Evolutionary conservation across 371 early-diverging fungal genomes (phyloP).

Genomic region (Mortierella sp.): DNA sequence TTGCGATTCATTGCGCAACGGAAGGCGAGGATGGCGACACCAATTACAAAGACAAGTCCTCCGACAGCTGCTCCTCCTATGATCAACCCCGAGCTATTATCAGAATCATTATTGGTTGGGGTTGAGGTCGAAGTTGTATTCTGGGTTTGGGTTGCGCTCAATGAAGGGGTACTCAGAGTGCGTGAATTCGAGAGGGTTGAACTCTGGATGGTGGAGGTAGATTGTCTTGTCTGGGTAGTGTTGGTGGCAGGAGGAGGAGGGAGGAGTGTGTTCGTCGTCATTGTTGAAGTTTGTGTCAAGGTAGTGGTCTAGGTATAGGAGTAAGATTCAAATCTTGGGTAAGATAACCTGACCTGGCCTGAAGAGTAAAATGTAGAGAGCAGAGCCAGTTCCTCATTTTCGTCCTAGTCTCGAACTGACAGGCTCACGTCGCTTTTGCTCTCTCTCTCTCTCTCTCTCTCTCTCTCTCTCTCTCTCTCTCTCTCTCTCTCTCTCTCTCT

Average conservation of each 20-base stretch:
- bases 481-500: no score
- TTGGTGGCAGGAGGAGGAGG: neutral
- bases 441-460: no score
- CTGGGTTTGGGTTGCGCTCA: constrained; percentile 1
- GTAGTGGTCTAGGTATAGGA: neutral
- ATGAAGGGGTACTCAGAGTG: neutral
- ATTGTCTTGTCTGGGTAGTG: neutral
- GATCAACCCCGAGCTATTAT: neutral
- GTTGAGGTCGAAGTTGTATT: neutral
- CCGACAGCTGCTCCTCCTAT: constrained; percentile 31
- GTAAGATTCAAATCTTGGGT: no score
- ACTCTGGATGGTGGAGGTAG: neutral
- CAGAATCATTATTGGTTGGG: neutral
- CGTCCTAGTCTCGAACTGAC: no score
- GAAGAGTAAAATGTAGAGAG: no score
- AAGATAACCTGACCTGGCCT: no score
- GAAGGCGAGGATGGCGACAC: constrained; percentile 36
- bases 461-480: no score
- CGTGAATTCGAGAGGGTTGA: neutral
- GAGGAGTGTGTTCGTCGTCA: neutral
- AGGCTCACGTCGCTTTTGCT: no score
- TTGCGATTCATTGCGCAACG: constrained; percentile 18
- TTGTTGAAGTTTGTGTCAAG: neutral
- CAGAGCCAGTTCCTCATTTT: no score
- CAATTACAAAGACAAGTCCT: constrained; percentile 37